phyloP scores from a whole-genome alignment of 202 grass and related monocot species.

The Cymbopogon flexuosus region DNA sequence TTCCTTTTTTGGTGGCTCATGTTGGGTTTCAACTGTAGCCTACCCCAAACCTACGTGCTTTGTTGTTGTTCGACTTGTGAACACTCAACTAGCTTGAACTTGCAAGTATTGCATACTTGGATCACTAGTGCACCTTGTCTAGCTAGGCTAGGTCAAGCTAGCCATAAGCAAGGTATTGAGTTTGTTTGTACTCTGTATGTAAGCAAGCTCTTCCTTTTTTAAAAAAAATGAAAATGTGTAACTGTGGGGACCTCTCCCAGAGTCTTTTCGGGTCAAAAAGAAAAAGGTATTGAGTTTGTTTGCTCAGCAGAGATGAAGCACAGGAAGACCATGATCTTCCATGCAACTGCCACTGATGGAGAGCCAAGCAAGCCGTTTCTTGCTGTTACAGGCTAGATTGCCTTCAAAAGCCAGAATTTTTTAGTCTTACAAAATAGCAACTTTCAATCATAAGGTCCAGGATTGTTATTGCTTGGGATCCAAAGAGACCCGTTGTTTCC shows the following conservation, averaged over 20 bases:
- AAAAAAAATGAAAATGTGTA: too few relatives aligned
- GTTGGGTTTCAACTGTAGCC: not conserved
- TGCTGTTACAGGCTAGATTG: not conserved
- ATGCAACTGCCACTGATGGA: not conserved
- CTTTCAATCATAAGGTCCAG: not conserved
- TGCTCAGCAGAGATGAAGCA: not conserved
- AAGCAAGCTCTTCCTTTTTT: too few relatives aligned
- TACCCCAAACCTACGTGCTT: not conserved
- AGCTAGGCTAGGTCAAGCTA: not conserved
- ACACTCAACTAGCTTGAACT: not conserved
- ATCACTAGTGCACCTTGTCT: not conserved
- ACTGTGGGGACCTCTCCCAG: too few relatives aligned
- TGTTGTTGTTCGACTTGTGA: not conserved
- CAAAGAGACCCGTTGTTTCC: not conserved
- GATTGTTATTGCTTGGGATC: not conserved
- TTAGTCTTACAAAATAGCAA: not conserved
- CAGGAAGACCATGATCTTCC: not conserved
- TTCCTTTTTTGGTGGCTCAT: not conserved
- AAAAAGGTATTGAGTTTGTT: not conserved
- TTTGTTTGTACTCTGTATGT: too few relatives aligned
- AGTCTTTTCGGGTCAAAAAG: too few relatives aligned
- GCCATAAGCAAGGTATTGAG: not conserved
- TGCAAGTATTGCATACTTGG: not conserved
- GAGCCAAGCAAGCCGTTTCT: not conserved
- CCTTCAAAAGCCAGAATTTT: not conserved